Base-by-base conservation (phyloP, 2,329 filamentous ascomycete genomes). In the Fusarium annulatum region DNA sequence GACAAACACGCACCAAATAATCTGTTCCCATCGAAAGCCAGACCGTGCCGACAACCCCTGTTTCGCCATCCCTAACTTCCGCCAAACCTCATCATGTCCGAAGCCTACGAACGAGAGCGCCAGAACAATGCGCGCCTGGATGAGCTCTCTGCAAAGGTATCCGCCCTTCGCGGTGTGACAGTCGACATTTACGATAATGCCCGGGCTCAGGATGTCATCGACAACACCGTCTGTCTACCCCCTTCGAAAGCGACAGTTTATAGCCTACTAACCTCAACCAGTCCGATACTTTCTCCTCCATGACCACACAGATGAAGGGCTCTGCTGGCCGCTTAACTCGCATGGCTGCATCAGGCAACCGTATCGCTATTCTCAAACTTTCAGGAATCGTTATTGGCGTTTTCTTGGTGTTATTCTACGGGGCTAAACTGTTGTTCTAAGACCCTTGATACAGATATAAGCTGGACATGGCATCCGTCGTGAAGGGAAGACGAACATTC, bases 141-240 rank as follows among this genome's bases (percentile, higher is more conserved):
- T 79, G 95, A 97, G 81, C 92, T 99, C 42, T 93, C 93, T 21
- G 89, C 91, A 75, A 99, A 99, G 85, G 95, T 98, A 62, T 94
- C 94, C 23, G 94, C 95, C 59, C 89, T 99, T 72, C 94, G 96
- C 80, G 94, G 93, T 82, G 94, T 99, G 57, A 99, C 96, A 46
- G 91, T 98, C 74, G 95, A 99, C 85, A 99, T 99, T 80, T 98
- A 98, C 88, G 95, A 98, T 85, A 95, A 96, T 81, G 96, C 96
- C 56, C 91, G 94, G 66, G 90, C 94, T 77, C 96, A 98, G 78
- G 90, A 93, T 75, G 90, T 97, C 72, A 93, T 99, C 76, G 94
- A 99, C 83, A 91, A 90, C 79, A 96, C 94, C 43, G 94, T 97
- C 88, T 66, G 90, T 74, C 42, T 38, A 42, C 43, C 39, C 33